These are phyloP conservation scores for Penicillium polonicum DNA, from an alignment of 2,329 filamentous ascomycete species.

Conservation along the genomic window DNA sequence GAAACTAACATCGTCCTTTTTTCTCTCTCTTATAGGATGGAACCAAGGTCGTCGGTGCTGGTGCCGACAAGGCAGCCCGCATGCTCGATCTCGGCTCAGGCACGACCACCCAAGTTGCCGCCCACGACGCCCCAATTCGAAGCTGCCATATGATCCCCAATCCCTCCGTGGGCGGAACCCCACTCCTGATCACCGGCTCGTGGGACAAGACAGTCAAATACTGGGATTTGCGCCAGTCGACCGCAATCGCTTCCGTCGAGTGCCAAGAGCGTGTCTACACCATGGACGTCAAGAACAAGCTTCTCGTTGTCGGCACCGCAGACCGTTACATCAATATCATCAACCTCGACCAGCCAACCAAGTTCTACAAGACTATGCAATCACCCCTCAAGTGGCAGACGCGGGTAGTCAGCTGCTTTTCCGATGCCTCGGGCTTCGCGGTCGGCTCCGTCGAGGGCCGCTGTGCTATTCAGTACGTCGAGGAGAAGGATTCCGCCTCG, in stretches of 20 bases:
- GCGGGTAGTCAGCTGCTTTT: slow-evolving; percentile 89
- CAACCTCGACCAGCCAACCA: slow-evolving; percentile 81
- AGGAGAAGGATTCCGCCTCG: slow-evolving; percentile 85
- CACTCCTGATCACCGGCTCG: slow-evolving; percentile 83
- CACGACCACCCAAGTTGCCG: slow-evolving; percentile 69
- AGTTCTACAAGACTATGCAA: slow-evolving; percentile 94
- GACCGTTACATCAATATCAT: slow-evolving; percentile 96
- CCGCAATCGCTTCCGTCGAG: slow-evolving; percentile 46
- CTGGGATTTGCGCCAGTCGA: slow-evolving; percentile 55
- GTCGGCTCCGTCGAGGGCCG: slow-evolving; percentile 95
- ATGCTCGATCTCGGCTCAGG: slow-evolving; percentile 72
- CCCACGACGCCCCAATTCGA: slow-evolving; percentile 80
- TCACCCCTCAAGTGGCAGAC: slow-evolving; percentile 99
- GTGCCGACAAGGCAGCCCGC: slow-evolving; percentile 86
- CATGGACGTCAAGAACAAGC: slow-evolving; percentile 84
- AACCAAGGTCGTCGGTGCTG: slow-evolving; percentile 79
- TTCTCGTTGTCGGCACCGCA: slow-evolving; percentile 88
- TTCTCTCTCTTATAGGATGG: slow-evolving; percentile 66
- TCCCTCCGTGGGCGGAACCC: slow-evolving; percentile 47
- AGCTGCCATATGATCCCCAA: slow-evolving; percentile 76
- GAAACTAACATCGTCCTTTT: slow-evolving; percentile 10
- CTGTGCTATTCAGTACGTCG: slow-evolving; percentile 96
- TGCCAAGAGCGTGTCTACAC: slow-evolving; percentile 67
- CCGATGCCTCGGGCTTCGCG: slow-evolving; percentile 86
- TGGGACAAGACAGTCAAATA: slow-evolving; percentile 60